These are phyloP conservation scores for Ammopiptanthus mongolicus DNA, from an alignment of 306 rosid genomes.

Conservation along the genomic window DNA sequence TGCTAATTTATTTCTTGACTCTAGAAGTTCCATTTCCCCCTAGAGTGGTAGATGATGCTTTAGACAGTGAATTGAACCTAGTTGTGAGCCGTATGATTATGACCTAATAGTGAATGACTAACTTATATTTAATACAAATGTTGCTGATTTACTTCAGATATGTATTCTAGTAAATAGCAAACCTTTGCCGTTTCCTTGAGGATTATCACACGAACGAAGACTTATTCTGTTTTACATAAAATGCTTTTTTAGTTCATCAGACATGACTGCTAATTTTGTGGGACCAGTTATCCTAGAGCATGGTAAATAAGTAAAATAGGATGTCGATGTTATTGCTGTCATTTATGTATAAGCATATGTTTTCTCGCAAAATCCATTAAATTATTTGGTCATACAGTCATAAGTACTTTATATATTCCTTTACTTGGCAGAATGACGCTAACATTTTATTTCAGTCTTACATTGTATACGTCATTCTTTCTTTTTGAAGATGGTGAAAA, in stretches of 20 bases:
- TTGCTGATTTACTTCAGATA: neutral
- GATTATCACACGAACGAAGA: neutral
- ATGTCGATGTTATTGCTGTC: too few species aligned
- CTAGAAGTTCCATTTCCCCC: neutral
- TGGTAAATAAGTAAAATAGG: too few species aligned
- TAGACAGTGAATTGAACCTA: neutral
- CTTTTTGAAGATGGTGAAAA: constrained; percentile 76
- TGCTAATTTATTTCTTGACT: neutral
- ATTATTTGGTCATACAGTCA: neutral
- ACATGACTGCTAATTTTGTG: too few species aligned
- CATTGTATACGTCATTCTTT: neutral
- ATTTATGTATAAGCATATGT: neutral
- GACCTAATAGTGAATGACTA: neutral
- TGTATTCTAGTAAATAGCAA: neutral
- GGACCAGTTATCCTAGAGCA: too few species aligned
- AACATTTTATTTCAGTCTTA: constrained; percentile 6
- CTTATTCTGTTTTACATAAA: neutral
- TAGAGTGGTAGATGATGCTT: neutral
- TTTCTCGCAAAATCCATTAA: neutral
- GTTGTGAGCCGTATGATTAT: neutral
- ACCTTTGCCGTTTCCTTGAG: neutral
- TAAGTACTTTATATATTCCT: neutral
- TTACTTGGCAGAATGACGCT: constrained; percentile 2
- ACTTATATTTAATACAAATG: neutral
- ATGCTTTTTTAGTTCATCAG: too few species aligned